Percentiles rank a stretch among this genome's conserved stretches.
Conservation (phyloP, 2,329 filamentous ascomycete genomes). For the Cladosporium oxysporum region DNA sequence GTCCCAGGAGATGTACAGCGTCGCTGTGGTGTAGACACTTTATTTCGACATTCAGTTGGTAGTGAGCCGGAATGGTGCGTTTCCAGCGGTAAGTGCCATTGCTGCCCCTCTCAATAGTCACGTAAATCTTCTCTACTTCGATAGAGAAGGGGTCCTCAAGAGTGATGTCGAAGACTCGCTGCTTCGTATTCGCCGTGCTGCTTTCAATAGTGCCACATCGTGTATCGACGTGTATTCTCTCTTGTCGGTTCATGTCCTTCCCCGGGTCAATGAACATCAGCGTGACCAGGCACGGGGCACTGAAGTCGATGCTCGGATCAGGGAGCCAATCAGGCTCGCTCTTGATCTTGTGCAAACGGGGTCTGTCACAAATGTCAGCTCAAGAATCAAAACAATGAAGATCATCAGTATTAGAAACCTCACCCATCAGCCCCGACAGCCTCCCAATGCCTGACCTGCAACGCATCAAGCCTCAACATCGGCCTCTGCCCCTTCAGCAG, state of each 20-base stretch:
- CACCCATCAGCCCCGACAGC: not conserved
- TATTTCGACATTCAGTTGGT: slow-evolving; percentile 32
- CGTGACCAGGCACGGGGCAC: slow-evolving; percentile 27
- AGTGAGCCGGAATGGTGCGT: slow-evolving; percentile 26
- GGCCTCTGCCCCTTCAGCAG: slow-evolving; percentile 29
- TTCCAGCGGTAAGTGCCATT: slow-evolving; percentile 26
- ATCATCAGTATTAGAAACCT: not conserved
- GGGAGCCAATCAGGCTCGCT: slow-evolving; percentile 28
- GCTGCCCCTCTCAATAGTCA: slow-evolving; percentile 22
- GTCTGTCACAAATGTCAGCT: not conserved
- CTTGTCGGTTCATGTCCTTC: slow-evolving; percentile 16
- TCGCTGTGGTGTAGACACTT: slow-evolving; percentile 35
- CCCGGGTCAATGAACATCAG: slow-evolving; percentile 23
- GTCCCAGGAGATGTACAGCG: slow-evolving; percentile 32
- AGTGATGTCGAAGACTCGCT: slow-evolving; percentile 27
- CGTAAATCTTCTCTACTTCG: slow-evolving; percentile 27
- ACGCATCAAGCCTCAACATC: slow-evolving; percentile 25
- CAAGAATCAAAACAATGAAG: not conserved
- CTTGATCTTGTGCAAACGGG: not conserved
- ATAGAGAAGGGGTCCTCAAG: slow-evolving; percentile 31
- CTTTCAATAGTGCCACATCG: slow-evolving; percentile 24
- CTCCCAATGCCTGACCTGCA: slow-evolving; percentile 21
- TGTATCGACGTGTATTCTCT: slow-evolving; percentile 20
- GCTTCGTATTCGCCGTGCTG: not conserved
- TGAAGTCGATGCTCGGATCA: slow-evolving; percentile 24